Evolutionary conservation across 2,329 filamentous ascomycete species (phyloP).

Genomic region (Davidsoniella australis): DNA sequence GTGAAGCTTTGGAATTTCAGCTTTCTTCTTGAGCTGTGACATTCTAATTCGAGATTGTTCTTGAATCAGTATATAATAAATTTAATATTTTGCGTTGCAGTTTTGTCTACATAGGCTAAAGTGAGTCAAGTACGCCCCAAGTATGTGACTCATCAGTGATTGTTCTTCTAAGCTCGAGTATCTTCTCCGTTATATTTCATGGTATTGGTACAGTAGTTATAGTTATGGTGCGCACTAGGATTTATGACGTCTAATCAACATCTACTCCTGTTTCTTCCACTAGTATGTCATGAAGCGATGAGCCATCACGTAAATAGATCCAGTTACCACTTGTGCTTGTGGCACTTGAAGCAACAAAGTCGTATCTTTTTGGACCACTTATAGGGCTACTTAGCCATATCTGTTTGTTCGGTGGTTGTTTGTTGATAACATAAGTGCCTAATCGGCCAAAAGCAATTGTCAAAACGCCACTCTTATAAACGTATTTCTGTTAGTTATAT

Average conservation of each 20-base stretch:
- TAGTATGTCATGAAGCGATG: slow-evolving; percentile 54
- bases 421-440: slow-evolving; percentile 90
- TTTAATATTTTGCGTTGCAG: too few relatives aligned
- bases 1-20: too few relatives aligned
- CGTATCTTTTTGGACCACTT: slow-evolving; percentile 84
- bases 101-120: too few relatives aligned
- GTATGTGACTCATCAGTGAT: too few relatives aligned
- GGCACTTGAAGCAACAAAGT: slow-evolving; percentile 56
- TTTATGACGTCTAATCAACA: slow-evolving; percentile 19
- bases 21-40: too few relatives aligned
- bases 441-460: slow-evolving; percentile 51
- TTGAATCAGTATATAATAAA: too few relatives aligned
- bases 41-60: too few relatives aligned
- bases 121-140: too few relatives aligned
- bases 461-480: slow-evolving; percentile 61
- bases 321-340: slow-evolving; percentile 66
- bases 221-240: too few relatives aligned
- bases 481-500: slow-evolving; percentile 8
- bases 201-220: too few relatives aligned
- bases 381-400: slow-evolving; percentile 92
- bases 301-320: slow-evolving; percentile 78
- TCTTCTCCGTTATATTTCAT: too few relatives aligned
- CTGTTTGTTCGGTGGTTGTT: slow-evolving; percentile 92
- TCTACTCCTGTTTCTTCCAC: slow-evolving; percentile 59
- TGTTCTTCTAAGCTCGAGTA: too few relatives aligned